Conservation (phyloP, 2,329 filamentous ascomycete genomes). For the Hypoxylon sp. region DNA sequence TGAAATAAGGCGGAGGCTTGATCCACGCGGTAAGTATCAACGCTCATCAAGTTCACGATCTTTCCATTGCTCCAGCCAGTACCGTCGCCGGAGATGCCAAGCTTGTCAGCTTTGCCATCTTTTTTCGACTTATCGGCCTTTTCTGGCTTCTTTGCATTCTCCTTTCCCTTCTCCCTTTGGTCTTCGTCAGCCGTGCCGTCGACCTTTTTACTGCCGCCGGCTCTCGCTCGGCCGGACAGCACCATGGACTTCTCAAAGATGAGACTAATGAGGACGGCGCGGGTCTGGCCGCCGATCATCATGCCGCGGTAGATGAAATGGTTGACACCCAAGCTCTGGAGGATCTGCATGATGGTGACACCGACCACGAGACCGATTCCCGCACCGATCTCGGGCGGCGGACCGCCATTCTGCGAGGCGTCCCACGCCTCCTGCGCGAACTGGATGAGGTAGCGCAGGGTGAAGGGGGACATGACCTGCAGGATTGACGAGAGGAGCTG, state of each 20-base stretch:
- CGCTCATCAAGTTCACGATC: constrained; percentile 93
- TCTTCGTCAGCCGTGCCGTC: constrained; percentile 56
- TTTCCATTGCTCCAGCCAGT: constrained; percentile 92
- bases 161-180: constrained; percentile 58
- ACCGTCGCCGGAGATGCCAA: constrained; percentile 73
- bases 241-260: constrained; percentile 95
- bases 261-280: constrained; percentile 83
- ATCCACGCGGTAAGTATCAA: constrained; percentile 93
- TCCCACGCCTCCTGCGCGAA: constrained; percentile 85
- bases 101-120: constrained; percentile 57
- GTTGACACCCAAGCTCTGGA: constrained; percentile 83
- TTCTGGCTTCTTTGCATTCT: constrained; percentile 56
- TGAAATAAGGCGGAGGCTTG: constrained; percentile 91
- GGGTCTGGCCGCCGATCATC: constrained; percentile 86
- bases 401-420: constrained; percentile 63
- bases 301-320: constrained; percentile 95
- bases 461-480: constrained; percentile 86
- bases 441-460: constrained; percentile 85
- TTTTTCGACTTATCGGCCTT: constrained; percentile 48
- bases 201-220: constrained; percentile 70
- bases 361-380: constrained; percentile 88
- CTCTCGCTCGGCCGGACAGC: constrained; percentile 87
- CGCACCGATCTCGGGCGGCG: constrained; percentile 75
- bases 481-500: constrained; percentile 78
- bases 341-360: constrained; percentile 85